phyloP scores from a whole-genome alignment of 1,284 basidiomycete species.

The Phlebopus sp. region DNA sequence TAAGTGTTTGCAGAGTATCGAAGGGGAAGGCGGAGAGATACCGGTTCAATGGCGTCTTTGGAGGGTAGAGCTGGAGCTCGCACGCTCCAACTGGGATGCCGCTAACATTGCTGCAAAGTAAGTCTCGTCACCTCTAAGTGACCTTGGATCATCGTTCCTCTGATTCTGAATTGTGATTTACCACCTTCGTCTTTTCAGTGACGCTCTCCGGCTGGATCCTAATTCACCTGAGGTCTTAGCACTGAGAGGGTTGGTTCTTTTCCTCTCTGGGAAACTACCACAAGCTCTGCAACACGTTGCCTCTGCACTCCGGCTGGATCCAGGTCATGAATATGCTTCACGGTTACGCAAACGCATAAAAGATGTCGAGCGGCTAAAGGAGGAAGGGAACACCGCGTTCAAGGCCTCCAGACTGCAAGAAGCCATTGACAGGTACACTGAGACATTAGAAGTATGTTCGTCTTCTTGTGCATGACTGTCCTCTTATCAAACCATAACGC shows the following conservation, averaged over 20 bases:
- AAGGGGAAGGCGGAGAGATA: slow-evolving; percentile 68
- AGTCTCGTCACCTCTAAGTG: slow-evolving; percentile 24
- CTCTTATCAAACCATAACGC: neutral
- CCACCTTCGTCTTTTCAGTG: slow-evolving; percentile 42
- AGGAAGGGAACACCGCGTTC: slow-evolving; percentile 81
- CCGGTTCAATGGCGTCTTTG: slow-evolving; percentile 79
- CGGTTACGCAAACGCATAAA: slow-evolving; percentile 73
- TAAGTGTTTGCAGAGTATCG: slow-evolving; percentile 67
- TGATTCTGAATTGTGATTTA: slow-evolving; percentile 3
- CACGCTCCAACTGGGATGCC: slow-evolving; percentile 65
- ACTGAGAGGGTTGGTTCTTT: slow-evolving; percentile 77
- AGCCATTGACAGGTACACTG: slow-evolving; percentile 67
- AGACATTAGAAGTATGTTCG: slow-evolving; percentile 58
- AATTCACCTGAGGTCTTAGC: slow-evolving; percentile 81
- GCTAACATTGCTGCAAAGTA: slow-evolving; percentile 73
- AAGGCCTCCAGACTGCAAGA: slow-evolving; percentile 60
- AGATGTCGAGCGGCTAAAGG: slow-evolving; percentile 79
- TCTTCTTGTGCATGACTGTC: neutral
- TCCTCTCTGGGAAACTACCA: slow-evolving; percentile 69
- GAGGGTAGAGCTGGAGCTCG: slow-evolving; percentile 74
- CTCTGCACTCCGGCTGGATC: slow-evolving; percentile 77
- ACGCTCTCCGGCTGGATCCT: slow-evolving; percentile 68
- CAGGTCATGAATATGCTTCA: slow-evolving; percentile 70
- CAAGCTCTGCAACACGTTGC: slow-evolving; percentile 72
- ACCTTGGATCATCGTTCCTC: neutral